These are phyloP conservation scores for Penicillium waksmanii DNA, from an alignment of 495 filamentous ascomycete genomes.

Conservation along the genomic window DNA sequence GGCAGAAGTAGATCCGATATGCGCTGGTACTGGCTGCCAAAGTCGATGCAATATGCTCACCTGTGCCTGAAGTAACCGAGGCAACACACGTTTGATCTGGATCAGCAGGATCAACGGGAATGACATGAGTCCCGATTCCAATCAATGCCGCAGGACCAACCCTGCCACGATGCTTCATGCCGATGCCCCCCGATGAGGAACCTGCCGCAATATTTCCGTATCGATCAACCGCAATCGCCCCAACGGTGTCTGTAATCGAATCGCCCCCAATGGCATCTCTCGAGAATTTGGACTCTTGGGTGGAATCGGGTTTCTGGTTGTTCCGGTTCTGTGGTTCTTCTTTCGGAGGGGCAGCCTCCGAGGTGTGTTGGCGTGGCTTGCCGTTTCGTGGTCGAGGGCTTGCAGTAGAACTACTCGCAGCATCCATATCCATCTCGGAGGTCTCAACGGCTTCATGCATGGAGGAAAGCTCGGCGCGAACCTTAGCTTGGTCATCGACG, in stretches of 20 bases:
- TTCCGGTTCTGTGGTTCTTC: background rate
- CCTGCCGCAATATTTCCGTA: conserved; percentile 89
- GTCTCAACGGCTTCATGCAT: background rate
- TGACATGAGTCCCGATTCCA: conserved; percentile 83
- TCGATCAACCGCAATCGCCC: conserved; percentile 87
- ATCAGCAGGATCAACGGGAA: conserved; percentile 70
- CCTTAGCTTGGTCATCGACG: background rate
- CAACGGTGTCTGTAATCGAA: conserved; percentile 86
- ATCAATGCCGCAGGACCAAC: conserved; percentile 91
- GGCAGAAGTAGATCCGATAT: conserved; percentile 70
- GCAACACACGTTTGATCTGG: conserved; percentile 66
- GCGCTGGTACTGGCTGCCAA: conserved; percentile 80
- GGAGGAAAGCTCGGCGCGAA: background rate
- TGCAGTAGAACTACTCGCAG: background rate
- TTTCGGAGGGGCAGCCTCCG: background rate
- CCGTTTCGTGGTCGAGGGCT: background rate
- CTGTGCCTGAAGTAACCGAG: conserved; percentile 86
- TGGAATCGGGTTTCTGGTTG: background rate
- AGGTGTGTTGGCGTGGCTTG: background rate
- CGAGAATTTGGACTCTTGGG: background rate
- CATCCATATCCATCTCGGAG: background rate
- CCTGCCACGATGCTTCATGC: conserved; percentile 93
- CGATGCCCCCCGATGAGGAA: conserved; percentile 98
- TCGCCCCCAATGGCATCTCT: conserved; percentile 33
- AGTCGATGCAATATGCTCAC: conserved; percentile 95